phyloP scores from a whole-genome alignment of 2,329 filamentous ascomycete genomes.

The Venturiaceae sp. region DNA sequence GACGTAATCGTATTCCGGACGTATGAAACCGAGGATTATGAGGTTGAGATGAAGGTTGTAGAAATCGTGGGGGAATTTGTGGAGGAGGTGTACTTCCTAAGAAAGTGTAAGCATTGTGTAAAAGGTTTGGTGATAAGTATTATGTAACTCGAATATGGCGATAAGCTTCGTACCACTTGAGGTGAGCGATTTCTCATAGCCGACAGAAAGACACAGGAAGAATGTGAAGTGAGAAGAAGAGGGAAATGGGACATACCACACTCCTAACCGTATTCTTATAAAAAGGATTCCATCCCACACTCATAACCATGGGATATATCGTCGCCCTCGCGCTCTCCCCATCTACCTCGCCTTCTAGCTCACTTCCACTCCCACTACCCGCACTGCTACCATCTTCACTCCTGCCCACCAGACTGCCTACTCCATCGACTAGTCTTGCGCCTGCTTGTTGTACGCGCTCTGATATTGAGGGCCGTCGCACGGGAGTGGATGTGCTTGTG shows the following conservation, averaged over 20 bases:
- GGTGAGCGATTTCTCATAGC: no score
- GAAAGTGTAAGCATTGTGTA: not conserved
- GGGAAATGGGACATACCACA: constrained; percentile 41
- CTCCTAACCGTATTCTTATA: constrained; percentile 84
- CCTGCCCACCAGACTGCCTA: not conserved
- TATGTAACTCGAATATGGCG: not conserved
- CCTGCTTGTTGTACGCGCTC: not conserved
- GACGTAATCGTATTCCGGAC: constrained; percentile 82
- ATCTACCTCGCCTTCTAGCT: not conserved
- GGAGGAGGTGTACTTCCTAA: constrained; percentile 75
- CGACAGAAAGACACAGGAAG: not conserved
- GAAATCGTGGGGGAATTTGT: constrained; percentile 67
- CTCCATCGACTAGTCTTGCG: not conserved
- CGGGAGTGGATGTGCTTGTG: constrained; percentile 11
- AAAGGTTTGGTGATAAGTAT: not conserved
- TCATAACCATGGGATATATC: constrained; percentile 83
- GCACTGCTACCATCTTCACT: not conserved
- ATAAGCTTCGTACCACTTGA: not conserved
- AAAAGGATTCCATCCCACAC: constrained; percentile 93
- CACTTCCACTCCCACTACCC: not conserved
- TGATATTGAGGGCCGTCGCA: constrained; percentile 13
- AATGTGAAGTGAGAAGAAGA: no score
- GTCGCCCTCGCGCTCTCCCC: not conserved
- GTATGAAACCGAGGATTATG: constrained; percentile 75
- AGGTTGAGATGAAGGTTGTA: constrained; percentile 75